Percentiles rank a stretch among this genome's conserved stretches.
Evolutionary conservation across 306 rosid genomes (phyloP).

Genomic region (Cucurbita ficifolia): DNA sequence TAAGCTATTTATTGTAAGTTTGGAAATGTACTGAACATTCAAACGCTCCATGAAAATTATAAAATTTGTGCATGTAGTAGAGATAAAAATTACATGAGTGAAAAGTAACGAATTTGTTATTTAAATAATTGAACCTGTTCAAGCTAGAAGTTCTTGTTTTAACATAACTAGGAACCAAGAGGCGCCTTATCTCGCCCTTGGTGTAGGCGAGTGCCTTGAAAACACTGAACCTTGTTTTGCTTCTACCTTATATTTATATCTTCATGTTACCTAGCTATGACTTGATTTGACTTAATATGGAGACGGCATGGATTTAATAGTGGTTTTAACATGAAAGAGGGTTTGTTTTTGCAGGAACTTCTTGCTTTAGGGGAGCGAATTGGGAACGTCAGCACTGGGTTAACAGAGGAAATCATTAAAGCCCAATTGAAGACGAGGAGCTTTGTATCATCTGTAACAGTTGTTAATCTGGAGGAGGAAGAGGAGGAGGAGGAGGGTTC

Average conservation of each 20-base stretch:
- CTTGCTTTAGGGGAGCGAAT: conserved; percentile 92
- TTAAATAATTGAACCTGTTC: background rate
- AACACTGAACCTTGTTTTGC: background rate
- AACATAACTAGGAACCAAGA: background rate
- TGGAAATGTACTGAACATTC: background rate
- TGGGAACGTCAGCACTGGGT: conserved; percentile 76
- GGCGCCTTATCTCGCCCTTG: background rate
- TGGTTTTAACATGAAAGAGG: background rate
- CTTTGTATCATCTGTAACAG: conserved; percentile 15
- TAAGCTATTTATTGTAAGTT: conserved; percentile 11
- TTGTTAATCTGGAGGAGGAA: conserved; percentile 34
- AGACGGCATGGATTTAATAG: background rate
- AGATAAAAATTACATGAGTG: background rate
- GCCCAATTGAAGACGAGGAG: conserved; percentile 34
- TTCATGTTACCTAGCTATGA: background rate
- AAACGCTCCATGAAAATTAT: background rate
- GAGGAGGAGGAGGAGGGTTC: conserved; percentile 30
- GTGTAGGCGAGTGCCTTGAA: background rate
- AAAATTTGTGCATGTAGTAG: background rate
- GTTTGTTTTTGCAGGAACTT: conserved; percentile 51
- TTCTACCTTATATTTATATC: background rate
- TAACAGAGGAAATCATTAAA: conserved; percentile 53
- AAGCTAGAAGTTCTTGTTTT: background rate
- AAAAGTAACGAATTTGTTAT: background rate
- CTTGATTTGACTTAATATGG: background rate